Conservation (phyloP, 2,329 filamentous ascomycete genomes). For the Colletotrichum tanaceti region DNA sequence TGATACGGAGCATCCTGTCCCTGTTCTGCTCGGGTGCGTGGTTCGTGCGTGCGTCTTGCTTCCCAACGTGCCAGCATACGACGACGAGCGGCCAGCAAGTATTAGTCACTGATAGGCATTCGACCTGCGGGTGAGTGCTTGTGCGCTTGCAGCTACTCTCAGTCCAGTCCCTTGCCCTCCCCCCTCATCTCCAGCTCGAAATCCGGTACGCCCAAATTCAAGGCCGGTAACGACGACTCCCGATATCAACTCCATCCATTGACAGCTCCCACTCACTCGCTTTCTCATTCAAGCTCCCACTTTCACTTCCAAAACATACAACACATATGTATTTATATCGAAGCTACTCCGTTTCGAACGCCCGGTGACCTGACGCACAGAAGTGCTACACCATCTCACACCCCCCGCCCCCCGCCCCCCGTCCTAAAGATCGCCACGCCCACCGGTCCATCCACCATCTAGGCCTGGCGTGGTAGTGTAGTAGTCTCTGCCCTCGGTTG, state of each 20-base stretch:
- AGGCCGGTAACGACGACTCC: conserved; percentile 1
- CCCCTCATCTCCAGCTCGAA: neutral
- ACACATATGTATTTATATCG: conserved; percentile 39
- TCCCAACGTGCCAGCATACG: conserved; percentile 10
- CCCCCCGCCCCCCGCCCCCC: conserved; percentile 22
- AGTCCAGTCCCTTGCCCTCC: neutral
- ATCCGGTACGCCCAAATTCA: conserved; percentile 7
- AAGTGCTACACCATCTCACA: conserved; percentile 9
- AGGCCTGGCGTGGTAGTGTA: conserved; percentile 40
- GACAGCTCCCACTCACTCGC: neutral
- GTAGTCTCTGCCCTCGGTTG: conserved; percentile 42
- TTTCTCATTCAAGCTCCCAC: neutral
- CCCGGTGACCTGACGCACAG: conserved; percentile 40
- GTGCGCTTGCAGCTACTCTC: conserved; percentile 35
- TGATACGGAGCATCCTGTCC: neutral
- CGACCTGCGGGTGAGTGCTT: conserved; percentile 20
- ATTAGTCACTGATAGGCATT: neutral
- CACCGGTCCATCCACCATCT: conserved; percentile 34
- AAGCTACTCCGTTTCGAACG: conserved; percentile 38
- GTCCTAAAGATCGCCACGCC: conserved; percentile 41
- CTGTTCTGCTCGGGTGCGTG: conserved; percentile 17
- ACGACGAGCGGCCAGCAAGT: conserved; percentile 12
- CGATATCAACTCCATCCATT: conserved; percentile 12
- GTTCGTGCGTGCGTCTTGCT: conserved; percentile 33
- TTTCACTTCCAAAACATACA: conserved; percentile 18